Percentiles rank a stretch among this genome's conserved stretches.
phyloP scores from a whole-genome alignment of 106 monocot genomes.

The Alisma plantagoaquatica region DNA sequence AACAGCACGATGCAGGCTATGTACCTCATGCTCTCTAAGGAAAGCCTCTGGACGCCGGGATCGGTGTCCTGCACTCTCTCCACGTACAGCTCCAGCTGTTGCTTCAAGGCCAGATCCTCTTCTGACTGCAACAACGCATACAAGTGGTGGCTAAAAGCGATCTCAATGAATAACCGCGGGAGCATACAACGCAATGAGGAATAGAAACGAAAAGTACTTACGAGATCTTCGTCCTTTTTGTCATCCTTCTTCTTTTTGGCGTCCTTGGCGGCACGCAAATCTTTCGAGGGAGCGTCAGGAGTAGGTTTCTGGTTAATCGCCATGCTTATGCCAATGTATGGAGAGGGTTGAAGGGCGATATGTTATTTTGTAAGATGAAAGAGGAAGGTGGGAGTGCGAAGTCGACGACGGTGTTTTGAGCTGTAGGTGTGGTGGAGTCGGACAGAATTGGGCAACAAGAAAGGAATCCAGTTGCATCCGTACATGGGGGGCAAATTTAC shows the following conservation, averaged over 20 bases:
- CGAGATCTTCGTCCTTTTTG: slow-evolving; percentile 98
- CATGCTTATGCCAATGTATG: slow-evolving; percentile 23
- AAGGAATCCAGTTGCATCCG: no score
- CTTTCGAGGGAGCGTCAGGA: slow-evolving; percentile 30
- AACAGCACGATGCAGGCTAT: background rate
- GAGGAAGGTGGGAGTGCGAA: no score
- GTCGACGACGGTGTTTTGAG: no score
- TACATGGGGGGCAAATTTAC: no score
- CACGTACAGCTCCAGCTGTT: slow-evolving; percentile 82
- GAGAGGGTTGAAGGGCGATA: no score
- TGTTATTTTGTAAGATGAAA: no score
- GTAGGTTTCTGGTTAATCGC: slow-evolving; percentile 41
- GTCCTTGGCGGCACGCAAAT: slow-evolving; percentile 32
- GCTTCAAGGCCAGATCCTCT: slow-evolving; percentile 90
- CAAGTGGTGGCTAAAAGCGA: background rate
- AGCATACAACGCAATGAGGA: background rate
- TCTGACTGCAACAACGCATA: slow-evolving; percentile 46
- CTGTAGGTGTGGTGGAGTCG: no score
- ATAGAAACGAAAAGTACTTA: slow-evolving; percentile 6
- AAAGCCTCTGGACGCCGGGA: slow-evolving; percentile 85
- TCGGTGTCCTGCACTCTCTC: slow-evolving; percentile 79
- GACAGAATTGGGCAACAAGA: no score
- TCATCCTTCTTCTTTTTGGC: slow-evolving; percentile 95
- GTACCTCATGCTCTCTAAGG: slow-evolving; percentile 96
- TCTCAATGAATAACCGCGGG: background rate